These are phyloP conservation scores for Geranomyces variabilis DNA, from an alignment of 192 early-diverging fungal species.

Conservation along the genomic window DNA sequence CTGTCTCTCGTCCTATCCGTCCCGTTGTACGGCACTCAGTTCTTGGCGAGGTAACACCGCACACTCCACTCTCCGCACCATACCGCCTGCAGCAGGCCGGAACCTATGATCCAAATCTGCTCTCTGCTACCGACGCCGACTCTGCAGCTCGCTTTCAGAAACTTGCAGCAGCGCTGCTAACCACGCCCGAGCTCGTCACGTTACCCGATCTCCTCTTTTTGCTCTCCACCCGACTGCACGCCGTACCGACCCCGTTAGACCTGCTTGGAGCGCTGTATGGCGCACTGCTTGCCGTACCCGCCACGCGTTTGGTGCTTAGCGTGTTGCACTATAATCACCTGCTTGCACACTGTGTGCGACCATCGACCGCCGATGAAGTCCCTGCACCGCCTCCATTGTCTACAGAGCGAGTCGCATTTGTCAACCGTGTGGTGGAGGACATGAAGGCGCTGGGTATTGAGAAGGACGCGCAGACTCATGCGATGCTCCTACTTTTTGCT, in stretches of 20 bases:
- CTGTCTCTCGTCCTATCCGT: too few species aligned
- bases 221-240: background rate
- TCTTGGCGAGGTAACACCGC: too few species aligned
- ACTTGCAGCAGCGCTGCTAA: background rate
- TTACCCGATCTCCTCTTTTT: conserved; percentile 22
- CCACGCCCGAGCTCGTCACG: conserved; percentile 1
- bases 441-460: background rate
- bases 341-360: conserved; percentile 5
- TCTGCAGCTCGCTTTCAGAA: background rate
- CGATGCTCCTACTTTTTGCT: background rate
- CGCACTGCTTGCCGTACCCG: conserved; percentile 13
- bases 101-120: too few species aligned
- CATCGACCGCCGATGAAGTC: background rate
- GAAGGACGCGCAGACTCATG: conserved; percentile 4
- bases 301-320: conserved; percentile 21
- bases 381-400: background rate
- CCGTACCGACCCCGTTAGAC: background rate
- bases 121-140: background rate
- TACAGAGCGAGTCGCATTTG: background rate
- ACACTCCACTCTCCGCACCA: too few species aligned
- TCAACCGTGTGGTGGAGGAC: background rate
- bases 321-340: conserved; percentile 22
- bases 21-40: too few species aligned
- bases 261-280: conserved; percentile 6
- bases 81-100: too few species aligned